Conservation (phyloP, 257 asterid species). For the Nemophila menziesii region DNA sequence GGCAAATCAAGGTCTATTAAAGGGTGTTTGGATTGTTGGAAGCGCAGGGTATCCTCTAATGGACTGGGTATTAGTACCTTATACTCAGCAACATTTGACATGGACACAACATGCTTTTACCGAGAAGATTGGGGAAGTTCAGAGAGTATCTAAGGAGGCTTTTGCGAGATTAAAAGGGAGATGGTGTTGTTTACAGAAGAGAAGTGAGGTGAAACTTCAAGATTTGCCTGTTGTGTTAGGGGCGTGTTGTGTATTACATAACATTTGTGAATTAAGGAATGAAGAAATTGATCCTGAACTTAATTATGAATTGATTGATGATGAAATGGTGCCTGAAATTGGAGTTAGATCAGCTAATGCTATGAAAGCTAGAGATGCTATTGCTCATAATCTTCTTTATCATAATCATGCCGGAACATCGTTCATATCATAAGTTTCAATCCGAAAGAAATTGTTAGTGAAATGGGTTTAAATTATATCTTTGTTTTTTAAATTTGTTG, state of each 20-base stretch:
- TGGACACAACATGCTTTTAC: conserved; percentile 93
- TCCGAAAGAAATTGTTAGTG: conserved; percentile 5
- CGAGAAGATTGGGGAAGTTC: conserved; percentile 58
- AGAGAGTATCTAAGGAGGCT: conserved; percentile 38
- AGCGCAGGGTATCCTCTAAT: conserved; percentile 61
- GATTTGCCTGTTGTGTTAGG: conserved; percentile 86
- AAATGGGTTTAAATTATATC: not conserved
- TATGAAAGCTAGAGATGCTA: conserved; percentile 55
- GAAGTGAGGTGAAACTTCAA: conserved; percentile 82
- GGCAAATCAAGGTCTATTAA: conserved; percentile 59
- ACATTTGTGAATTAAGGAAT: conserved; percentile 69
- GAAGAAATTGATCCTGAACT: conserved; percentile 45
- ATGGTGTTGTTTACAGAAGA: conserved; percentile 82
- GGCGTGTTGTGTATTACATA: conserved; percentile 91
- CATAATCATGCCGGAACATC: conserved; percentile 89
- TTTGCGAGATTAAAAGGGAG: conserved; percentile 71
- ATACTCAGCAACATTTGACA: conserved; percentile 58
- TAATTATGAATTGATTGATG: conserved; percentile 59
- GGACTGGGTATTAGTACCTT: conserved; percentile 93
- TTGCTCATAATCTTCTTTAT: conserved; percentile 83
- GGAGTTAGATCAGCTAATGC: conserved; percentile 58
- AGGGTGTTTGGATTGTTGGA: conserved; percentile 69
- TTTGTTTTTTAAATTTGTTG: conserved; percentile 6
- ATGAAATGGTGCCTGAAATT: conserved; percentile 67
- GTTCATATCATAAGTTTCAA: conserved; percentile 49